These are phyloP conservation scores for Bipolaris oryzae DNA, from an alignment of 2,329 filamentous ascomycete genomes.

Conservation along the genomic window DNA sequence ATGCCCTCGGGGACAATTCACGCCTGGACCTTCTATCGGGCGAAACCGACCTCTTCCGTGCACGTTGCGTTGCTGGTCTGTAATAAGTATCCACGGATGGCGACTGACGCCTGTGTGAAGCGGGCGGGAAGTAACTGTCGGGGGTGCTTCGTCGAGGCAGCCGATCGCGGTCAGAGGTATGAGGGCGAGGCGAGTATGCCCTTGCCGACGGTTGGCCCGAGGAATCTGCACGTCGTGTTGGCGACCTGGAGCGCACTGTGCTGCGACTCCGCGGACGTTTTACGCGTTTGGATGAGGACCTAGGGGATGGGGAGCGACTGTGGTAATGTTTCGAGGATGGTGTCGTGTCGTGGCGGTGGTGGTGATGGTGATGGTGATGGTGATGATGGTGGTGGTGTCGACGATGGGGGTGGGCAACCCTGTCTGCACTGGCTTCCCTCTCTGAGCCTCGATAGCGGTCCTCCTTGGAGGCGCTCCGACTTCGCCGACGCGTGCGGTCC, in stretches of 20 bases:
- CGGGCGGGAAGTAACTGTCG: slow-evolving; percentile 43
- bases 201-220: slow-evolving; percentile 37
- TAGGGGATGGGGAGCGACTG: slow-evolving; percentile 46
- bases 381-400: slow-evolving; percentile 36
- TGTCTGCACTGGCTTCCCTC: slow-evolving; percentile 46
- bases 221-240: slow-evolving; percentile 40
- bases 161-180: slow-evolving; percentile 41
- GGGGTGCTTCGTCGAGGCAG: slow-evolving; percentile 43
- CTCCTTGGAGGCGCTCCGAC: slow-evolving; percentile 41
- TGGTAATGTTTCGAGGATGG: slow-evolving; percentile 49
- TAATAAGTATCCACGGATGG: slow-evolving; percentile 50
- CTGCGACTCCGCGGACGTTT: slow-evolving; percentile 47
- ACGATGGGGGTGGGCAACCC: slow-evolving; percentile 41
- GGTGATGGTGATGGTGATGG: slow-evolving; percentile 37
- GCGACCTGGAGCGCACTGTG: slow-evolving; percentile 42
- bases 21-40: slow-evolving; percentile 40
- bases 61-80: slow-evolving; percentile 36
- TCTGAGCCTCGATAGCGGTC: slow-evolving; percentile 45
- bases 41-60: slow-evolving; percentile 41
- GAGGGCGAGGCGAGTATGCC: slow-evolving; percentile 40
- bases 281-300: slow-evolving; percentile 40
- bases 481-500: slow-evolving; percentile 42
- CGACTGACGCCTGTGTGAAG: slow-evolving; percentile 48
- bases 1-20: slow-evolving; percentile 34
- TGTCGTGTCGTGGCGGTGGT: slow-evolving; percentile 43